phyloP scores from a whole-genome alignment of 176 grass and related monocot genomes.

The Chrysopogon serrulatus region DNA sequence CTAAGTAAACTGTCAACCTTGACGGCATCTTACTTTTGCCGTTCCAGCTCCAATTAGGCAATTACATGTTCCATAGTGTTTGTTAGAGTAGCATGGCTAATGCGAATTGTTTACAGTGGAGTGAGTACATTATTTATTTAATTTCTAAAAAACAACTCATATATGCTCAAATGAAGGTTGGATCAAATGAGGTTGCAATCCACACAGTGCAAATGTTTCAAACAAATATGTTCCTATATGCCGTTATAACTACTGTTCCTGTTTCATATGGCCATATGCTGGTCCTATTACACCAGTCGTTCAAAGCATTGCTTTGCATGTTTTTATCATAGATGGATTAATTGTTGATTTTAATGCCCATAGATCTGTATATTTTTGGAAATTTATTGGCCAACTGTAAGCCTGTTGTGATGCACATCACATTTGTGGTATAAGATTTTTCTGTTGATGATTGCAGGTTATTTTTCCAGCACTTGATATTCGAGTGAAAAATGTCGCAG shows the following conservation, averaged over 20 bases:
- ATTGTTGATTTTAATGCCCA: not conserved
- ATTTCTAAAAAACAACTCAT: not conserved
- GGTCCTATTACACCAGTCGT: not conserved
- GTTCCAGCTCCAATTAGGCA: not conserved
- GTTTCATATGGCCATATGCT: not conserved
- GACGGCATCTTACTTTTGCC: not conserved
- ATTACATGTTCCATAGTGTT: not conserved
- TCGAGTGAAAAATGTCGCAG: constrained; percentile 88
- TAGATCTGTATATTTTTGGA: not conserved
- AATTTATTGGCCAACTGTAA: not conserved
- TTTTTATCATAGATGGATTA: not conserved
- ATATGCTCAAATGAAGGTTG: too few relatives aligned
- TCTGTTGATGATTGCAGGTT: constrained; percentile 43
- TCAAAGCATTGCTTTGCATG: not conserved
- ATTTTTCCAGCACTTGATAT: constrained; percentile 89
- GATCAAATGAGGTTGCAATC: not conserved
- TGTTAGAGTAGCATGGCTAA: not conserved
- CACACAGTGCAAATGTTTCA: not conserved
- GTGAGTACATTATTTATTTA: not conserved
- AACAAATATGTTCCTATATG: not conserved
- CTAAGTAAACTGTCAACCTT: not conserved
- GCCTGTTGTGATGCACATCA: not conserved
- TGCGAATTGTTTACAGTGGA: not conserved
- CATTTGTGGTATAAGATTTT: not conserved
- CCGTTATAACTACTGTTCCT: not conserved